Evolutionary conservation across 345 rosid genomes (phyloP), one percentile per base, ranked within the genome.

Genomic region (Eucalyptus coolabah): DNA sequence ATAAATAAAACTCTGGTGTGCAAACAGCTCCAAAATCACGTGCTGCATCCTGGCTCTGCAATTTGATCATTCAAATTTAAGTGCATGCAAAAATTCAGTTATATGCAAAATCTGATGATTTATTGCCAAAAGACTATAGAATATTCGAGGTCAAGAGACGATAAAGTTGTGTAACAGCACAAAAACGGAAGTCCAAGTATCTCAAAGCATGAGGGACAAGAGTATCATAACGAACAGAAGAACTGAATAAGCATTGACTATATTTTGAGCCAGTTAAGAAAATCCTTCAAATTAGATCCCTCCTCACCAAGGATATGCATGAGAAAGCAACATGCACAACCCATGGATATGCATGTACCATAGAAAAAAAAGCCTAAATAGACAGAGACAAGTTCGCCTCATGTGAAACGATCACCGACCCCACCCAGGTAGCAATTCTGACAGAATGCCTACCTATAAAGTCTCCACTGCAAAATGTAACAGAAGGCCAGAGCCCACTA

Each of bases 1-100:
- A 97, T 69, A 97, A 90, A 91, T 96, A 96, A 92, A 96, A 95
- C 92, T 97, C 99, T 45, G 99, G 99, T 3, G 98, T 97, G 90
- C 98, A 97, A 89, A 95, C 95, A 86, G 99, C 99, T 88, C 96
- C 94, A 92, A 96, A 96, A 80, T 94, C 98, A 86, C 88, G 93
- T 77, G 99, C 97, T 87, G 93, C 98, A 90, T 94, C 98, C 92
- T 97, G 99, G 77, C 96, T 93, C 99, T 97, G 94, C 89, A 92
- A 69, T 82, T 44, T 23, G 87, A 80, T 47, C 28, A 90, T 24
- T 40, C 8, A 51, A 37, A 77, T 37, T 24, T 37, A 77, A 77
- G 45, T 12, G 28, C 47, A 37, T 37, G 47, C 83, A 77, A 77
- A 37, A 37, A 21, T 77, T 77, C 42, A 32, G 28, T 37, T 40